Percentiles rank a stretch among this genome's conserved stretches.
Conservation (phyloP, 345 rosid genomes). For the Populus simonii region DNA sequence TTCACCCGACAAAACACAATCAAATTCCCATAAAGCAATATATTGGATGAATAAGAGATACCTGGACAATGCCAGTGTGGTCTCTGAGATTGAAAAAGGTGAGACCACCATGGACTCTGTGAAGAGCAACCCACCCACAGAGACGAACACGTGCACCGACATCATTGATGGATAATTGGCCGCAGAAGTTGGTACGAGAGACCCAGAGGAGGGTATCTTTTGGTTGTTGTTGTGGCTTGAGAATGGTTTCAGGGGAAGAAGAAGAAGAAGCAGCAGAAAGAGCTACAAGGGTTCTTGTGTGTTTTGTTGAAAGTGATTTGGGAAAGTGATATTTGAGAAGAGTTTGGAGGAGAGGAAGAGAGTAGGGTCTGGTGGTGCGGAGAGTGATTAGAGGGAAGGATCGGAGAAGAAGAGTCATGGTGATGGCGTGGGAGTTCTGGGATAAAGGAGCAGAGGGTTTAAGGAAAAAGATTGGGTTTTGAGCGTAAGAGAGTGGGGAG, state of each 20-base stretch:
- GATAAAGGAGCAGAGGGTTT: constrained; percentile 31
- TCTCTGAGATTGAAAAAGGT: constrained; percentile 93
- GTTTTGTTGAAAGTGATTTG: constrained; percentile 16
- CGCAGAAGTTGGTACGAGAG: constrained; percentile 61
- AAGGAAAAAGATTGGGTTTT: constrained; percentile 20
- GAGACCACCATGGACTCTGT: constrained; percentile 84
- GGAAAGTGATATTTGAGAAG: constrained; percentile 15
- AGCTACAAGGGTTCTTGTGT: constrained; percentile 19
- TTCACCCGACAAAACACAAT: background rate
- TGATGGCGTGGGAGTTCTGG: constrained; percentile 17
- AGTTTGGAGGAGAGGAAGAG: constrained; percentile 13
- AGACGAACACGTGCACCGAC: constrained; percentile 79
- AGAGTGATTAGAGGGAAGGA: constrained; percentile 37
- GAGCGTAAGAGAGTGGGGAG: background rate
- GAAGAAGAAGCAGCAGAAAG: constrained; percentile 31
- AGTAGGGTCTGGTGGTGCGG: constrained; percentile 16
- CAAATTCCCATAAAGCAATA: background rate
- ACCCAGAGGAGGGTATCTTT: constrained; percentile 60
- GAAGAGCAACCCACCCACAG: constrained; percentile 97
- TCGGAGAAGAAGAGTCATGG: constrained; percentile 28
- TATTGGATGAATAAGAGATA: background rate
- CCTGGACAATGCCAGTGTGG: constrained; percentile 95
- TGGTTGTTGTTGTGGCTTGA: constrained; percentile 1
- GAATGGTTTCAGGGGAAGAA: constrained; percentile 20
- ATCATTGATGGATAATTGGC: constrained; percentile 56